Conservation (phyloP, 495 filamentous ascomycete species). For the Hypoxylon crocopeplum region DNA sequence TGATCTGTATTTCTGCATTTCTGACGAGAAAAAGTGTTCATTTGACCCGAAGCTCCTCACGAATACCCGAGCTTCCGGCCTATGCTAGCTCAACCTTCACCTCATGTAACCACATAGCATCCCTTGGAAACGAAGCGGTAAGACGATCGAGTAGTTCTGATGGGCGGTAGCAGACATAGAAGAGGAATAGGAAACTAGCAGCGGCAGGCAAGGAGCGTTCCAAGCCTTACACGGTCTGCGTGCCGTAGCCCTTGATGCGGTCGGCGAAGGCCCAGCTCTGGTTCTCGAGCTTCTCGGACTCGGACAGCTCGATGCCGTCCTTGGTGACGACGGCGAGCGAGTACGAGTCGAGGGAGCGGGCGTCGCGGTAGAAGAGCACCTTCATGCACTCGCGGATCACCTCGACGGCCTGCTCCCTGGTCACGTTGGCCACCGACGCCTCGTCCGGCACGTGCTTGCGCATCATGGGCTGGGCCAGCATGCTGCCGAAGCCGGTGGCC, state of each 20-base stretch:
- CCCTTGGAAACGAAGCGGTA: too few species aligned
- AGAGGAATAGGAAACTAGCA: not conserved
- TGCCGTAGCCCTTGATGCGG: slow-evolving; percentile 67
- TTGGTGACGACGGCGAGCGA: slow-evolving; percentile 87
- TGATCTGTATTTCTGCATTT: too few species aligned
- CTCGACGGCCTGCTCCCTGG: slow-evolving; percentile 77
- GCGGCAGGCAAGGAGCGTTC: not conserved
- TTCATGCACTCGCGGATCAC: slow-evolving; percentile 93
- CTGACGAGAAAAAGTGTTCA: too few species aligned
- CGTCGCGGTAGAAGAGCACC: slow-evolving; percentile 96
- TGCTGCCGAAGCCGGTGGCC: slow-evolving; percentile 92
- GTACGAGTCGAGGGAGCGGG: slow-evolving; percentile 88
- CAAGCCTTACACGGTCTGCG: slow-evolving; percentile 52
- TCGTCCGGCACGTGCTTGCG: slow-evolving; percentile 83
- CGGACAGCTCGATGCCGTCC: slow-evolving; percentile 81
- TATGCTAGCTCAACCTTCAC: too few species aligned
- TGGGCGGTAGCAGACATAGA: too few species aligned
- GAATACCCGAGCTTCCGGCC: too few species aligned
- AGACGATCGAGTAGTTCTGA: too few species aligned
- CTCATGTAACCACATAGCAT: too few species aligned
- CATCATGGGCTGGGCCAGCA: slow-evolving; percentile 91
- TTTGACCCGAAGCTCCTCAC: too few species aligned
- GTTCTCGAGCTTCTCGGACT: slow-evolving; percentile 72
- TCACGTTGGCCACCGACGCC: slow-evolving; percentile 69
- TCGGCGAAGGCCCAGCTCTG: slow-evolving; percentile 99